Evolutionary conservation across 345 rosid genomes (phyloP).

Genomic region (Rhodomyrtus tomentosa): DNA sequence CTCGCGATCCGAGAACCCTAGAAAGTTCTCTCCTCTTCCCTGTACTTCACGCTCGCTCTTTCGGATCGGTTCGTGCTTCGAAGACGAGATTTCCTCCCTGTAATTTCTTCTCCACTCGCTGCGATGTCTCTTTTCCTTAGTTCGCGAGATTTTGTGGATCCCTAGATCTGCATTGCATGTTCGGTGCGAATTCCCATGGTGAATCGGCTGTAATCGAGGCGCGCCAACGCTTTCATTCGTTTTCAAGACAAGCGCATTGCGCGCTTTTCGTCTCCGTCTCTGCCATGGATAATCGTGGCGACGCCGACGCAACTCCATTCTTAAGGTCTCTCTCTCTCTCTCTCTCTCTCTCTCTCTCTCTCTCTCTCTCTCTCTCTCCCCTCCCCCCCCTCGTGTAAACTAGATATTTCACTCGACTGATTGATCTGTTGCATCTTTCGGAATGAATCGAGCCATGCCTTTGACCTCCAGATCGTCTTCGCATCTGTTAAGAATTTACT

Average conservation of each 20-base stretch:
- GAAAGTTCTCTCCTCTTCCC: no score
- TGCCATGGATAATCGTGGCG: conserved; percentile 23
- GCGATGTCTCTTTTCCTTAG: background rate
- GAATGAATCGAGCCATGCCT: background rate
- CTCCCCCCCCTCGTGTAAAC: no score
- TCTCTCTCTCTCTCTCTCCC: no score
- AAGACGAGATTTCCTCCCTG: background rate
- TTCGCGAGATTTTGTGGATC: background rate
- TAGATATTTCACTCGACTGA: background rate
- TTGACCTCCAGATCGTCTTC: background rate
- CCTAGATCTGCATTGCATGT: background rate
- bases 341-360: background rate
- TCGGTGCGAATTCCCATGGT: background rate
- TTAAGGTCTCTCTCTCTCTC: conserved; percentile 13
- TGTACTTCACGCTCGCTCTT: background rate
- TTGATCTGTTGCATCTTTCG: background rate
- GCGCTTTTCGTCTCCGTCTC: background rate
- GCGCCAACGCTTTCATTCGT: background rate
- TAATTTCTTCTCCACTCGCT: background rate
- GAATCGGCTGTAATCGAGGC: background rate
- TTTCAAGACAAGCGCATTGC: background rate
- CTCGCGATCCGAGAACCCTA: no score
- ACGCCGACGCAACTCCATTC: conserved; percentile 9
- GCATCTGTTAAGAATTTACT: background rate
- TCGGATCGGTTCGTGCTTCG: background rate